phyloP scores from a whole-genome alignment of 768 basidiomycete genomes.

The Boletus huronensis region DNA sequence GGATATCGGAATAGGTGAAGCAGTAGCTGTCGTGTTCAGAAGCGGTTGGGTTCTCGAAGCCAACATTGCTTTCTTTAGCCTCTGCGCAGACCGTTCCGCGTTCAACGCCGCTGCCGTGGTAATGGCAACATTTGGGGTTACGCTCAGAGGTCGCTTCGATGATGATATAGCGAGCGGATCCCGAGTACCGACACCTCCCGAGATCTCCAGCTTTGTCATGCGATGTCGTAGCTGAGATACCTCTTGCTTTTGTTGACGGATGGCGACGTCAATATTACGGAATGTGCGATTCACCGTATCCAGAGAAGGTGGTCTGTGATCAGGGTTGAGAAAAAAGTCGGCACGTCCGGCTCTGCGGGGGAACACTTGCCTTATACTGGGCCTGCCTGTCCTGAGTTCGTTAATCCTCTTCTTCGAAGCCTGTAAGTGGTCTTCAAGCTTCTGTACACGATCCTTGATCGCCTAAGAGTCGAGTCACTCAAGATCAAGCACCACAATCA shows the following conservation, averaged over 20 bases:
- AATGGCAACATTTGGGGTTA: constrained; percentile 64
- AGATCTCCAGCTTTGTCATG: constrained; percentile 48
- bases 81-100: constrained; percentile 70
- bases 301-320: constrained; percentile 69
- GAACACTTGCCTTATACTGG: constrained; percentile 53
- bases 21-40: constrained; percentile 53
- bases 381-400: constrained; percentile 57
- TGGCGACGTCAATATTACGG: constrained; percentile 75
- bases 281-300: constrained; percentile 82
- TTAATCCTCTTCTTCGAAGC: constrained; percentile 66
- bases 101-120: constrained; percentile 81
- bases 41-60: constrained; percentile 59
- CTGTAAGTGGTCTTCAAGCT: constrained; percentile 73
- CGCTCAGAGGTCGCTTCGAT: constrained; percentile 38
- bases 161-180: constrained; percentile 43
- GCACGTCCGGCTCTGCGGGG: background rate
- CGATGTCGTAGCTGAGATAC: constrained; percentile 51
- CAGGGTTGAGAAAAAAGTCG: background rate
- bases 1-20: constrained; percentile 18
- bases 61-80: constrained; percentile 66
- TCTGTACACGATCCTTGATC: constrained; percentile 70
- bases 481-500: background rate
- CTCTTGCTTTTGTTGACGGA: constrained; percentile 58
- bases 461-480: constrained; percentile 38
- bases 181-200: constrained; percentile 23